Base-by-base conservation (phyloP, 768 basidiomycete genomes). In the Amanita molliuscula region DNA sequence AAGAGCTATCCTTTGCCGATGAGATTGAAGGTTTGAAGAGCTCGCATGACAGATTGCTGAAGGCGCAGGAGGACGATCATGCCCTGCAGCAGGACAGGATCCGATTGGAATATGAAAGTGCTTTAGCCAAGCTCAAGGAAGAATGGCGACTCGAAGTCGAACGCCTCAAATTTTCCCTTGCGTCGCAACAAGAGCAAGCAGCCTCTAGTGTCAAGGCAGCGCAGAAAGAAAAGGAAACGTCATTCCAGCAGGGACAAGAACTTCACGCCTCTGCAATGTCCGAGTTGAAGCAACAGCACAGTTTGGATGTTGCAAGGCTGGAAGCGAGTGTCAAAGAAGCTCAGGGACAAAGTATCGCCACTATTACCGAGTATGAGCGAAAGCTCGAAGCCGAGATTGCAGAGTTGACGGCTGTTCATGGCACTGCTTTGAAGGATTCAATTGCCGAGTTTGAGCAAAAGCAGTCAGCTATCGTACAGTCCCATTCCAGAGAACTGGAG, bases 1-100 rank as follows among this genome's bases (percentile, higher is more conserved):
- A 83, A 64, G 86, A 91, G 57, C 65, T 70, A 6, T 72, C 77
- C 33, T 81, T 83, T 51, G 59, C 70, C 1, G 81, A 83, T 48
- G 81, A 89, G 61, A 58, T 86, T 31, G 81, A 84, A 56, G 74
- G 69, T 47, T 66, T 84, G 35, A 83, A 80, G 61, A 71, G 72
- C 16, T 82, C 85, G 26, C 87, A 90, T 59, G 61, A 69, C 1
- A 68, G 76, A 23, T 59, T 68, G 15, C 59, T 84, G 37, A 66
- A 74, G 18, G 68, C 70, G 41, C 81, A 78, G 60, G 78, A 77
- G 35, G 81, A 81, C 21, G 83, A 84, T 45, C 76, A 84, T 53
- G 63, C 71, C 25, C 63, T 73, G 5, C 77, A 79, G 56, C 63
- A 81, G 42, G 80, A 84, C 57, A 75, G 76, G 36, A 69, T 84